A percentile compares a stretch with the other conserved stretches of the same genome.
Conservation (phyloP, 2,329 filamentous ascomycete genomes). For the Rosellinia necatrix region DNA sequence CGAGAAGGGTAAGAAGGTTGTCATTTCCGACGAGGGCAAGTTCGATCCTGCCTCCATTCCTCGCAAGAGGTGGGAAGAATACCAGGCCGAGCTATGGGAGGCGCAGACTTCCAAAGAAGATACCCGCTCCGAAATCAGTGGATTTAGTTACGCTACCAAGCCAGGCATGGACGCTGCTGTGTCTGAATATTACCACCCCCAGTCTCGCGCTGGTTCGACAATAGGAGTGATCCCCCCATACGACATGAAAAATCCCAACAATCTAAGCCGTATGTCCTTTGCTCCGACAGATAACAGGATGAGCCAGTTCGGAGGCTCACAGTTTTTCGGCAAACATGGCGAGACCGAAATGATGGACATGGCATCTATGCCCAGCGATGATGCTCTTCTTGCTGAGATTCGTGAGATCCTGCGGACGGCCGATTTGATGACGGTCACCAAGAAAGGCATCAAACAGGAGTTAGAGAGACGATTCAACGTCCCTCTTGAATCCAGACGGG, state of each 20-base stretch:
- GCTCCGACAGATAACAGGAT: slow-evolving; percentile 72
- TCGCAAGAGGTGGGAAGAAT: slow-evolving; percentile 99
- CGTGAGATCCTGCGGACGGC: slow-evolving; percentile 88
- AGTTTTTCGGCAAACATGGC: slow-evolving; percentile 59
- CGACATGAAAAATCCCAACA: slow-evolving; percentile 49
- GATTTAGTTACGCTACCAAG: slow-evolving; percentile 92
- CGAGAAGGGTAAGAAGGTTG: slow-evolving; percentile 87
- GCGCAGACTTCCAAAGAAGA: slow-evolving; percentile 84
- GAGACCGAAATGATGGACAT: slow-evolving; percentile 79
- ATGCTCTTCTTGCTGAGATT: slow-evolving; percentile 90
- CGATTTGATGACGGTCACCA: slow-evolving; percentile 96
- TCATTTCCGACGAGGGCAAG: slow-evolving; percentile 96
- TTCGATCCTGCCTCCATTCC: slow-evolving; percentile 93
- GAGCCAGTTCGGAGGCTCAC: slow-evolving; percentile 64
- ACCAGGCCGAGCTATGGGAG: slow-evolving; percentile 97
- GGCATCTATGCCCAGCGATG: slow-evolving; percentile 79
- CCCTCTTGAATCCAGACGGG: slow-evolving; percentile 81
- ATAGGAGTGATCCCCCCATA: slow-evolving; percentile 51
- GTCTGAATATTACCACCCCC: slow-evolving; percentile 70
- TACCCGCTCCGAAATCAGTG: slow-evolving; percentile 83
- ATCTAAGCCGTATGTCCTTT: slow-evolving; percentile 75
- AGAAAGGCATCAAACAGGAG: slow-evolving; percentile 96
- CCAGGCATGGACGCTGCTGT: slow-evolving; percentile 58
- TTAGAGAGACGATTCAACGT: slow-evolving; percentile 89
- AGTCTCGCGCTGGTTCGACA: slow-evolving; percentile 61